Evolutionary conservation across 2,329 filamentous ascomycete species (phyloP), one percentile per base, ranked within the genome.

Genomic region (Aureobasidium sp.): DNA sequence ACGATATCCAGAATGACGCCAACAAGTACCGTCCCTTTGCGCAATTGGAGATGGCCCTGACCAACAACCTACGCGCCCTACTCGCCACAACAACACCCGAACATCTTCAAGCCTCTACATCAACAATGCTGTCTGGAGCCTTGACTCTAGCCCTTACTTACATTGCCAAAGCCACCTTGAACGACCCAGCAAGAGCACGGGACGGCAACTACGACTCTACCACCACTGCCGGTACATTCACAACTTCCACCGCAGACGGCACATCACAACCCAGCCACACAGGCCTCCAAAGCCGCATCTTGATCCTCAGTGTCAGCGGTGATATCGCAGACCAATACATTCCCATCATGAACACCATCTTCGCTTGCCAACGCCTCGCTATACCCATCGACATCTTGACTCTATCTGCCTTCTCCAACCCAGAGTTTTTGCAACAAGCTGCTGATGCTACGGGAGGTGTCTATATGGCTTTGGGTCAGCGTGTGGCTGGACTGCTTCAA

Each of bases 331-430:
- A 88, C 68, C 90, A 98, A 79, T 99, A 99, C 82, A 99, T 99
- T 65, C 92, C 95, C 0, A 96, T 97, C 71, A 99, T 99, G 96
- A 99, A 99, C 81, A 89, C 92, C 73, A 97, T 98, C 68, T 99
- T 99, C 79, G 96, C 96, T 3, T 96, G 95, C 67, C 93, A 97
- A 74, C 91, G 95, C 69, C 87, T 94, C 64, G 89, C 89, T 72
- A 94, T 99, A 69, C 93, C 95, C 29, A 94, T 99, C 73, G 96
- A 99, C 78, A 95, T 97, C 40, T 87, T 97, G 67, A 92, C 97
- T 70, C 85, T 99, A 16, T 90, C 91, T 50, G 94, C 93, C 27
- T 38, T 53, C n/a, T 59, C 63, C 1, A 89, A 94, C 71, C 93
- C 95, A 0, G 95, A 97, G 15, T 97, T 99, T 78, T 84, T 99